Evolutionary conservation across 176 grass and related monocot genomes (phyloP).

Genomic region (Olyra latifolia): DNA sequence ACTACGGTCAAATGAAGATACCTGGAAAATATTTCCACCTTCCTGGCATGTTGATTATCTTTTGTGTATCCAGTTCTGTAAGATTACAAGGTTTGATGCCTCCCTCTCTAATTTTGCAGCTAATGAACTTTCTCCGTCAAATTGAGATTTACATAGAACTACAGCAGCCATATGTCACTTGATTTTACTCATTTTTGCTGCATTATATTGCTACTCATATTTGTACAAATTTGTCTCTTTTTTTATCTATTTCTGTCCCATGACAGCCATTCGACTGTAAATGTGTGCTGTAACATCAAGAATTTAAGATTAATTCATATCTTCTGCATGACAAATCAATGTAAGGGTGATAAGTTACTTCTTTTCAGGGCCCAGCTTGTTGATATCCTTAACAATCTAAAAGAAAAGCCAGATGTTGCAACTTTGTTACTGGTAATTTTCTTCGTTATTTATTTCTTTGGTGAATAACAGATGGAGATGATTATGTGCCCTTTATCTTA

Average conservation of each 20-base stretch:
- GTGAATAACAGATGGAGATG: conserved; percentile 28
- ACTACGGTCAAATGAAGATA: conserved; percentile 90
- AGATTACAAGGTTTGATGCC: conserved; percentile 85
- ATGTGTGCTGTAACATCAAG: conserved; percentile 1
- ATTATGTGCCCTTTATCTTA: conserved; percentile 26
- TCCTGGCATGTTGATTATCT: conserved; percentile 98
- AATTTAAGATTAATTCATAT: background rate
- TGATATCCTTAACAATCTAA: conserved; percentile 93
- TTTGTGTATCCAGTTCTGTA: conserved; percentile 98
- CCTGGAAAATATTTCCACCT: conserved; percentile 97
- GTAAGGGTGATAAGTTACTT: conserved; percentile 26
- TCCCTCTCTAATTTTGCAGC: conserved; percentile 17
- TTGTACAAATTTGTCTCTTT: background rate
- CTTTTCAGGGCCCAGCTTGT: conserved; percentile 83
- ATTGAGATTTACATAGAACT: conserved; percentile 24
- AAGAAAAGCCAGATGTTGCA: conserved; percentile 97
- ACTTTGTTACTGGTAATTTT: conserved; percentile 84
- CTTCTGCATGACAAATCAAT: background rate
- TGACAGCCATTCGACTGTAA: background rate
- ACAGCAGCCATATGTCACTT: conserved; percentile 9
- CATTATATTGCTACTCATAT: conserved; percentile 19
- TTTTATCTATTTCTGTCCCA: background rate
- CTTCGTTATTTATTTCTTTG: conserved; percentile 34
- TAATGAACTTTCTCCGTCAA: conserved; percentile 1
- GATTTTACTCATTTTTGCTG: conserved; percentile 21